Conservation (phyloP, 23 red algal species). For the Gracilaria vermiculophylla region DNA sequence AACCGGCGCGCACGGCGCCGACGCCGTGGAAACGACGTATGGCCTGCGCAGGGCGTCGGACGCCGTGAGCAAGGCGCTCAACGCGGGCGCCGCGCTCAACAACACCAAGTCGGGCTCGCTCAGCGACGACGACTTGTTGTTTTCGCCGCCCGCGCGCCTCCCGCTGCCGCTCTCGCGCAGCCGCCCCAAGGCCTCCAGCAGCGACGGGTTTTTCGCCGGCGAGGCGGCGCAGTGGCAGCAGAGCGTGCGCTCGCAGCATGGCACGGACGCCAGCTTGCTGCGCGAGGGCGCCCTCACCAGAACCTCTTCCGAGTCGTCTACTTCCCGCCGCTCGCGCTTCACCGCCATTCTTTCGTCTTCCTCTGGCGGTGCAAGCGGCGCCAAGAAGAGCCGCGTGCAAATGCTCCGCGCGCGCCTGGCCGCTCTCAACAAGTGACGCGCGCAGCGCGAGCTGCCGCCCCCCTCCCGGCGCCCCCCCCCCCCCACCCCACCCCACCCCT, state of each 20-base stretch:
- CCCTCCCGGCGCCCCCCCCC: too few relatives aligned
- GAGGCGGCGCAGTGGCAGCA: conserved; percentile 58
- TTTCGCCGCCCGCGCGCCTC: conserved; percentile 1
- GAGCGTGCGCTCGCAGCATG: conserved; percentile 31
- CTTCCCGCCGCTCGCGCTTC: background rate
- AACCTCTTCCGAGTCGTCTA: background rate
- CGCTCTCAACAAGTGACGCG: background rate
- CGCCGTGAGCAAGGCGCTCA: background rate
- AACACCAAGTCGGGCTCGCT: background rate
- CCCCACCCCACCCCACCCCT: too few relatives aligned
- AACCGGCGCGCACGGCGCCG: background rate
- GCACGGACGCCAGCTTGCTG: background rate
- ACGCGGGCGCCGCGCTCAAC: too few relatives aligned
- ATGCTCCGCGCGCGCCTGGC: background rate
- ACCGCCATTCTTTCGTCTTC: background rate
- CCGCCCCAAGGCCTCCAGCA: background rate
- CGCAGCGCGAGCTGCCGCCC: background rate
- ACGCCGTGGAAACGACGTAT: conserved; percentile 21
- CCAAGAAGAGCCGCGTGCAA: conserved; percentile 2
- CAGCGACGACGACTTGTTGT: conserved; percentile 13
- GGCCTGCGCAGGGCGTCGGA: background rate
- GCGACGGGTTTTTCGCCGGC: conserved; percentile 59
- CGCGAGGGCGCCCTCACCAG: conserved; percentile 6
- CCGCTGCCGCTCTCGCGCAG: background rate
- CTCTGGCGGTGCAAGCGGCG: background rate